Base-by-base conservation (phyloP, 2,329 filamentous ascomycete genomes). In the Fusarium siculi region DNA sequence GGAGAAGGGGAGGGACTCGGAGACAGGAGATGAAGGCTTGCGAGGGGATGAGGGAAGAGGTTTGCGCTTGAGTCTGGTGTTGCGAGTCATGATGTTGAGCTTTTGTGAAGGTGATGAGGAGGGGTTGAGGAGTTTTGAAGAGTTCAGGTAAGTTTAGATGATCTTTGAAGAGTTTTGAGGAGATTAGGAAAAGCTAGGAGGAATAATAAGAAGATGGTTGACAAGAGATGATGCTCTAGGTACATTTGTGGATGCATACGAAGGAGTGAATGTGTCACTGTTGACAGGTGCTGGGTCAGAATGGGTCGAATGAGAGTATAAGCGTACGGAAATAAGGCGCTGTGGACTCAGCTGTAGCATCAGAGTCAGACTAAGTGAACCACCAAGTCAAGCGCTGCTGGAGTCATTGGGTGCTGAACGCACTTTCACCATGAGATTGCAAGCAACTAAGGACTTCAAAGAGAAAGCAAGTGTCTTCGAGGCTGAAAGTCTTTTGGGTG, bases 321-420 rank as follows among this genome's bases (percentile, higher is more conserved):
- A 7, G 5, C 4, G 2, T 3, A 36, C 49, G 9, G n/a, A 8
- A 36, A 25, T 25, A 23, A 25, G 6, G 1, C n/a, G 4, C 4
- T 5, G 12, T 25, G 4, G n/a, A 10, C 30, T 9, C 16, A 23
- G n/a, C 16, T 25, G n/a, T 6, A 36, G 9, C 6, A 14, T 8
- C 4, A 34, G 4, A 1, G 18, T 19, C 11, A 25, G 49, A 52
- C n/a, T n/a, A 52, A 23, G 18, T 0, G 4, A 4, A 25, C 30
- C 0, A 19, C 2, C 3, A 15, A 8, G 11, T 2, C 4, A 15
- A 6, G 11, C 1, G 1, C 5, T 7, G 1, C 9, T 25, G 6
- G 12, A 50, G 6, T 3, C 3, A 25, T 36, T 19, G 2, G 16
- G 23, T 7, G 0, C 11, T 10, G 10, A 14, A 4, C 16, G 19